Conservation (phyloP, 148 eudicot species). For the Beta vulgaris region DNA sequence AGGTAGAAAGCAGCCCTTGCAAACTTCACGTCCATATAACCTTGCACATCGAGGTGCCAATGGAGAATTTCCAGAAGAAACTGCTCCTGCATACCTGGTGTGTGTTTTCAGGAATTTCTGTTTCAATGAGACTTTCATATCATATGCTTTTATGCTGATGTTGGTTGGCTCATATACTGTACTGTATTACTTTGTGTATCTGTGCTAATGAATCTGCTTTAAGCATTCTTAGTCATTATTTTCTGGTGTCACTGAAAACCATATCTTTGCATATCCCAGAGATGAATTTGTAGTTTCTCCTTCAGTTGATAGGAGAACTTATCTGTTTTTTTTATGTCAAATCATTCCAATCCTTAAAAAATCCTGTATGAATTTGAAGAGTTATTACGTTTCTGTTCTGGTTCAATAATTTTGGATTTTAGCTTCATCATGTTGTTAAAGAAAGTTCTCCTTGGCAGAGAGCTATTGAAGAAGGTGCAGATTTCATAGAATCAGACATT, state of each 20-base stretch:
- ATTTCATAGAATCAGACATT: conserved; percentile 88
- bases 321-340: background rate
- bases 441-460: conserved; percentile 44
- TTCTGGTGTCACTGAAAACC: background rate
- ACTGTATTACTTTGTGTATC: background rate
- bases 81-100: conserved; percentile 84
- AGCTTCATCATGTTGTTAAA: background rate
- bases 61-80: conserved; percentile 97
- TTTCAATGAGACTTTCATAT: background rate
- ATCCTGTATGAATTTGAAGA: background rate
- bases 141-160: background rate
- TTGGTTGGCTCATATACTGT: background rate
- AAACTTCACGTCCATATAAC: conserved; percentile 79
- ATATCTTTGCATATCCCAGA: no score
- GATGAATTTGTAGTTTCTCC: no score
- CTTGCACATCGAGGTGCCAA: conserved; percentile 96
- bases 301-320: background rate
- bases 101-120: conserved; percentile 24
- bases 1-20: conserved; percentile 58
- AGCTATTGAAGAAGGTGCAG: conserved; percentile 95
- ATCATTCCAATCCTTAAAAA: background rate
- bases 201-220: background rate
- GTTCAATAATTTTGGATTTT: background rate
- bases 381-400: background rate
- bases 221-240: background rate